phyloP scores from a whole-genome alignment of 495 filamentous ascomycete genomes.

The Neurospora africana region DNA sequence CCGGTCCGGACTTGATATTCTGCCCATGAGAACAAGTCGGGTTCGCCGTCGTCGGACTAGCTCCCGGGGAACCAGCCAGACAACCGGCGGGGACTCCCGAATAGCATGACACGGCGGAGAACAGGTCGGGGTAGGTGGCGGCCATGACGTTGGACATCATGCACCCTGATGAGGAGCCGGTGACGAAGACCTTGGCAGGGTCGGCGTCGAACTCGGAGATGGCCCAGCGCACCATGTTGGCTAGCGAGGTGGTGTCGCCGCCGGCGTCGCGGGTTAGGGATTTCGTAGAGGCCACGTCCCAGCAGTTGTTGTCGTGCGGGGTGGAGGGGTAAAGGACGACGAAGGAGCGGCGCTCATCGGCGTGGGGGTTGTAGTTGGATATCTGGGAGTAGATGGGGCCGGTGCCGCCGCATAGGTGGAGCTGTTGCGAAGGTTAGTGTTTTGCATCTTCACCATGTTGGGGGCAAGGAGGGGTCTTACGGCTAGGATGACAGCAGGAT shows the following conservation, averaged over 20 bases:
- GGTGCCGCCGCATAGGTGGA: conserved; percentile 33
- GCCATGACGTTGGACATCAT: conserved; percentile 42
- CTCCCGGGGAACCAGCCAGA: conserved; percentile 24
- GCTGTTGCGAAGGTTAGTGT: conserved; percentile 3
- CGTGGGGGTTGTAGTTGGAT: conserved; percentile 28
- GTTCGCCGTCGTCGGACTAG: conserved; percentile 30
- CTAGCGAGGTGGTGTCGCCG: conserved; percentile 39
- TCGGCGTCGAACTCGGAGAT: conserved; percentile 36
- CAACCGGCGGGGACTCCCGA: conserved; percentile 31
- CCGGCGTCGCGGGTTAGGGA: conserved; percentile 40
- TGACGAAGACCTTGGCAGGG: conserved; percentile 33
- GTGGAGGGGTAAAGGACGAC: conserved; percentile 38
- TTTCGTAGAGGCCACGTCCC: conserved; percentile 34
- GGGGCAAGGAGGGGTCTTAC: conserved; percentile 12
- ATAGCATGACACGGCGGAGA: conserved; percentile 30
- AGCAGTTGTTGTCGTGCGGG: conserved; percentile 34
- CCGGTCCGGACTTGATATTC: conserved; percentile 20
- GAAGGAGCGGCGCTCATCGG: conserved; percentile 31
- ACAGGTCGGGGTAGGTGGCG: conserved; percentile 30
- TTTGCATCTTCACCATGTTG: not conserved
- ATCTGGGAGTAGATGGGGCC: conserved; percentile 29
- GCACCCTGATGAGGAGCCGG: conserved; percentile 37
- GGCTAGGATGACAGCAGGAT: conserved; percentile 30
- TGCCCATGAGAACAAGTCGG: conserved; percentile 27
- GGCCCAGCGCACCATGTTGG: conserved; percentile 43